Percentiles rank a stretch among this genome's conserved stretches.
Conservation (phyloP, 2,329 filamentous ascomycete species). For the Arthrobotrys iridis region DNA sequence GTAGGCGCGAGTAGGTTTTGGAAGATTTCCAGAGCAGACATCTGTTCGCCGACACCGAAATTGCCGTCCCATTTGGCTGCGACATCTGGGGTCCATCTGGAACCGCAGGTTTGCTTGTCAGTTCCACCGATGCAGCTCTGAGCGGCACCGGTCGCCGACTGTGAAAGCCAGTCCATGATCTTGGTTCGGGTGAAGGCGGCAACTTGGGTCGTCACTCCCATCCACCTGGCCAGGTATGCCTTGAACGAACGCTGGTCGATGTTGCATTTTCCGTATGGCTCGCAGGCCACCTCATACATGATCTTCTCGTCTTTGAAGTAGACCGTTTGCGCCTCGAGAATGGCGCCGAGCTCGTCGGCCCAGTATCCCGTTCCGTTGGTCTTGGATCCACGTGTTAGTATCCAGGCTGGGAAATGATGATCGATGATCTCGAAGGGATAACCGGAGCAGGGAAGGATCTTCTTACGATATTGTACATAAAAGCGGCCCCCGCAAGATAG, state of each 20-base stretch:
- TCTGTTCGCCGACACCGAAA: conserved; percentile 75
- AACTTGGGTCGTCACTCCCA: conserved; percentile 70
- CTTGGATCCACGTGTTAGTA: conserved; percentile 58
- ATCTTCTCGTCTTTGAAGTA: conserved; percentile 63
- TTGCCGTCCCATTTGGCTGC: conserved; percentile 67
- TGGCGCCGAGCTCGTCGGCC: conserved; percentile 37
- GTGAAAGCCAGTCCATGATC: conserved; percentile 70
- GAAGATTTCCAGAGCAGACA: conserved; percentile 74
- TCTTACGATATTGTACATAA: conserved; percentile 73
- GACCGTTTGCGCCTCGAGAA: conserved; percentile 38
- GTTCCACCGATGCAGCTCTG: conserved; percentile 71
- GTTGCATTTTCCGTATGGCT: conserved; percentile 70
- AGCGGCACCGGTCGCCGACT: conserved; percentile 70
- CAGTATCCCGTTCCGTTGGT: conserved; percentile 64
- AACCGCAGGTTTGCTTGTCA: conserved; percentile 71
- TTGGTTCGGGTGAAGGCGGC: conserved; percentile 69
- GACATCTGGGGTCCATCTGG: conserved; percentile 66
- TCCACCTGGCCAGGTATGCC: conserved; percentile 74
- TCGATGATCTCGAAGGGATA: no score
- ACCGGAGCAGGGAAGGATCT: not conserved
- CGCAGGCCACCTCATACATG: conserved; percentile 75
- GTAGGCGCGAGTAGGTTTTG: conserved; percentile 70
- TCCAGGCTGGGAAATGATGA: not conserved
- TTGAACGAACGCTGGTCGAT: conserved; percentile 79
- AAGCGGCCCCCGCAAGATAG: conserved; percentile 71